Conservation (phyloP, 1,284 basidiomycete species). For the Ganoderma lucidum region DNA sequence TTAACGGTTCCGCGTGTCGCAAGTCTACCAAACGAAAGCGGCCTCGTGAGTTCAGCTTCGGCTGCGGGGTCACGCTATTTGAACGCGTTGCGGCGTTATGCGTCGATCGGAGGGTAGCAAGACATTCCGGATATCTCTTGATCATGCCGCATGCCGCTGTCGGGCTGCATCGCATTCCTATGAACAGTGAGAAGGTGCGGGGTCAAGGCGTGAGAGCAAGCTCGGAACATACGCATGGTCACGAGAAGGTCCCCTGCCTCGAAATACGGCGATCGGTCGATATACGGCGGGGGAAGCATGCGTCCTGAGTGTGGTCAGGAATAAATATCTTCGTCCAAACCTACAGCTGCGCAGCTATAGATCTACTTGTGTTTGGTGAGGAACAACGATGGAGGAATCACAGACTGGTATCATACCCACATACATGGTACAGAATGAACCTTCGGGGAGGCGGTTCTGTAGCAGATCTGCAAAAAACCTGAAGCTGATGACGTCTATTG, state of each 20-base stretch:
- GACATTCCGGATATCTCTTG: conserved; percentile 28
- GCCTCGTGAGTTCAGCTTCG: not conserved
- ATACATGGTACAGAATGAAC: not conserved
- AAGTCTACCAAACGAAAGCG: not conserved
- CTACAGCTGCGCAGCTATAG: not conserved
- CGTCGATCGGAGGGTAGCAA: not conserved
- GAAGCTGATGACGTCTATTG: not conserved
- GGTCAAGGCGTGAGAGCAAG: not conserved
- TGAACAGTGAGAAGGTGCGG: not conserved
- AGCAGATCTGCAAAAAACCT: not conserved
- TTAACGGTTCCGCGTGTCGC: not conserved
- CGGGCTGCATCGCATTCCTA: not conserved
- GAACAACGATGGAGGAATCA: not conserved
- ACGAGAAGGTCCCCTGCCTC: not conserved
- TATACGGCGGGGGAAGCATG: not conserved
- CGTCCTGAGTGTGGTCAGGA: not conserved
- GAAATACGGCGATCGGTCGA: not conserved
- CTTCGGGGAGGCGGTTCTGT: not conserved
- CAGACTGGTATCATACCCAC: not conserved
- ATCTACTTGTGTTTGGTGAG: not conserved
- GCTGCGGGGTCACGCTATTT: not conserved
- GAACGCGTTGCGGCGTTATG: not conserved
- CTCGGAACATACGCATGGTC: conserved; percentile 4
- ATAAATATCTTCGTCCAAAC: not conserved
- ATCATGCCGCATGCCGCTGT: not conserved